Conservation (phyloP, 345 rosid genomes). For the Diplotaxis tenuifolia region DNA sequence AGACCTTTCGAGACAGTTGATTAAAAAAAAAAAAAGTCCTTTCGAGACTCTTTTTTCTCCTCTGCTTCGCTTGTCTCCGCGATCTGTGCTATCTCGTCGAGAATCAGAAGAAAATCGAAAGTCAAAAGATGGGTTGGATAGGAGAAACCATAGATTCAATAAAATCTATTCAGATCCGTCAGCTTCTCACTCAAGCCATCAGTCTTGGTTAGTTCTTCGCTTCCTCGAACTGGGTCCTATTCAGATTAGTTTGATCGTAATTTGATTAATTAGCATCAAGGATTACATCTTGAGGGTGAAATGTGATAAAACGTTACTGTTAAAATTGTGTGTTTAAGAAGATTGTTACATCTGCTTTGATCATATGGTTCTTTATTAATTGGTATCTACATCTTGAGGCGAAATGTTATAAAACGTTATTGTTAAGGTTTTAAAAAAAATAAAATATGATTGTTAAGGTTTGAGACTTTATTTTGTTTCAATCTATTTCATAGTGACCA, state of each 20-base stretch:
- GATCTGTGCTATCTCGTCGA: slow-evolving; percentile 4
- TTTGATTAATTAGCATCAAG: not conserved
- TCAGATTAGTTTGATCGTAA: not conserved
- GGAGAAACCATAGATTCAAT: slow-evolving; percentile 43
- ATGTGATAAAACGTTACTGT: not conserved
- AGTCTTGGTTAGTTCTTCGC: slow-evolving; percentile 49
- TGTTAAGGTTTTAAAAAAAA: not conserved
- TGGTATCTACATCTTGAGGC: too few species aligned
- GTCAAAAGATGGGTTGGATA: slow-evolving; percentile 36
- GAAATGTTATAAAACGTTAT: too few species aligned
- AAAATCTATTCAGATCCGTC: slow-evolving; percentile 51
- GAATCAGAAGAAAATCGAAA: not conserved
- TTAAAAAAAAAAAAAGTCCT: too few species aligned
- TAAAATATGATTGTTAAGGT: not conserved
- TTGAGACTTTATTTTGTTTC: not conserved
- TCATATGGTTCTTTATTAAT: too few species aligned
- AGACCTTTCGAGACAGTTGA: slow-evolving; percentile 5
- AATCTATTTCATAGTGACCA: not conserved
- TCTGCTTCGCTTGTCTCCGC: slow-evolving; percentile 7
- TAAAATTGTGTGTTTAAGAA: not conserved
- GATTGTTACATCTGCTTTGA: too few species aligned
- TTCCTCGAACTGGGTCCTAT: not conserved
- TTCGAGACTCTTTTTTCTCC: not conserved
- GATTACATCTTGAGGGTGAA: not conserved
- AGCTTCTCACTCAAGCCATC: slow-evolving; percentile 46